Conservation (phyloP, 306 rosid genomes). For the Trifolium dubium region DNA sequence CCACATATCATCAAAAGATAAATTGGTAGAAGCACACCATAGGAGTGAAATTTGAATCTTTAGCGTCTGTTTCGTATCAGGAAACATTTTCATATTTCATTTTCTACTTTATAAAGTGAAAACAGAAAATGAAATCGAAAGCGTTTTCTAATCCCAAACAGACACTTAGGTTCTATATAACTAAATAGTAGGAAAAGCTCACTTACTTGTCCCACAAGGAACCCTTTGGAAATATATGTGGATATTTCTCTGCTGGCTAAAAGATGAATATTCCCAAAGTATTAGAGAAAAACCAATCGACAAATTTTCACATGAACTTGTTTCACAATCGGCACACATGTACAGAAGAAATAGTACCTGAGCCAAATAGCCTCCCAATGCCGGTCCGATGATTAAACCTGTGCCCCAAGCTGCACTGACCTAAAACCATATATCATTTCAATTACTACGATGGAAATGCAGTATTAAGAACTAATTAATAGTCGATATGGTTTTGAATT, state of each 20-base stretch:
- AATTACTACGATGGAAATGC: conserved; percentile 12
- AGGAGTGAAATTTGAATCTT: background rate
- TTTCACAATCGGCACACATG: too few relatives aligned
- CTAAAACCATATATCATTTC: background rate
- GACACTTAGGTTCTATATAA: too few relatives aligned
- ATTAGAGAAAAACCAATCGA: too few relatives aligned
- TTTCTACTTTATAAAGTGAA: background rate
- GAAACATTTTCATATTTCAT: background rate
- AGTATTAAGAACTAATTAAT: background rate
- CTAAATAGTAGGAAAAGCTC: too few relatives aligned
- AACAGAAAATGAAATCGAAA: too few relatives aligned
- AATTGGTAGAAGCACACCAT: background rate
- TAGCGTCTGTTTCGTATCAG: background rate
- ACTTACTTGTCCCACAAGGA: too few relatives aligned
- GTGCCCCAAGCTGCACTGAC: conserved; percentile 15
- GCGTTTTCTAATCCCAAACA: too few relatives aligned
- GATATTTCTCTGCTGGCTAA: too few relatives aligned
- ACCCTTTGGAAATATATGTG: too few relatives aligned
- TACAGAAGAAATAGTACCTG: conserved; percentile 34
- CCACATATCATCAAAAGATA: background rate
- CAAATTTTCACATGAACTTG: background rate
- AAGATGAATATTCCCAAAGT: too few relatives aligned
- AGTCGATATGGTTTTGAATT: background rate
- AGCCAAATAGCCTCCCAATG: conserved; percentile 28
- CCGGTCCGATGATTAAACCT: conserved; percentile 28